phyloP scores from a whole-genome alignment of 2,329 filamentous ascomycete genomes.

The Fusarium equiseti region DNA sequence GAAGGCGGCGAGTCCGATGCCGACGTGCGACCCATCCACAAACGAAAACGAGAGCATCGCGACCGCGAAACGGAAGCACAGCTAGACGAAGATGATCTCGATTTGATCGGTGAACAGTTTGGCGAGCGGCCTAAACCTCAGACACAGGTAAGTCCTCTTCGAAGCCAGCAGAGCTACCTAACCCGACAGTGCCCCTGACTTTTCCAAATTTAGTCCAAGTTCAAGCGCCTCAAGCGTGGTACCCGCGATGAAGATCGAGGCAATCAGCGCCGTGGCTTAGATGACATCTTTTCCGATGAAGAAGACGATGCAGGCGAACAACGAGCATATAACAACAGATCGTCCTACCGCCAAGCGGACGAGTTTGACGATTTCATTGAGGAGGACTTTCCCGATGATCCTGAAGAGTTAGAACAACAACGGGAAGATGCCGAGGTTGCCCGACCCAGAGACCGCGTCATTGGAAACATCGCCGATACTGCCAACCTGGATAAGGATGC shows the following conservation, averaged over 20 bases:
- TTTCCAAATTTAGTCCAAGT: conserved; percentile 74
- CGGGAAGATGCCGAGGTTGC: conserved; percentile 91
- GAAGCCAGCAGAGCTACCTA: background rate
- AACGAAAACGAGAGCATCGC: conserved; percentile 80
- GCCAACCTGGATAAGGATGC: conserved; percentile 91
- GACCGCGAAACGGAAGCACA: conserved; percentile 88
- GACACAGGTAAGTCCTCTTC: conserved; percentile 71
- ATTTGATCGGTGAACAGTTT: conserved; percentile 88
- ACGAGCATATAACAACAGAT: conserved; percentile 59
- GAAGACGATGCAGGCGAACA: conserved; percentile 79
- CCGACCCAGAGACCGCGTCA: conserved; percentile 78
- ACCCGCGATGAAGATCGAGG: conserved; percentile 78
- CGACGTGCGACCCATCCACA: conserved; percentile 66
- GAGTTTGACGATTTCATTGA: conserved; percentile 98
- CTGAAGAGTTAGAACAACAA: conserved; percentile 79
- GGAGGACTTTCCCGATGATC: conserved; percentile 91
- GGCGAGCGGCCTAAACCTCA: conserved; percentile 72
- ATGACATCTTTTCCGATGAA: conserved; percentile 96
- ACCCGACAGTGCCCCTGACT: conserved; percentile 4
- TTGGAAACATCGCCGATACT: conserved; percentile 78
- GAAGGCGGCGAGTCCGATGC: conserved; percentile 70
- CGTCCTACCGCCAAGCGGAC: conserved; percentile 72
- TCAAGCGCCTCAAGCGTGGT: conserved; percentile 95
- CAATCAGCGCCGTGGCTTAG: conserved; percentile 77
- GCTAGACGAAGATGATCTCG: conserved; percentile 95